Percentiles rank a stretch among this genome's conserved stretches.
Evolutionary conservation across 108 stramenopile genomes (phyloP).

Genomic region (Skeletonema potamos): DNA sequence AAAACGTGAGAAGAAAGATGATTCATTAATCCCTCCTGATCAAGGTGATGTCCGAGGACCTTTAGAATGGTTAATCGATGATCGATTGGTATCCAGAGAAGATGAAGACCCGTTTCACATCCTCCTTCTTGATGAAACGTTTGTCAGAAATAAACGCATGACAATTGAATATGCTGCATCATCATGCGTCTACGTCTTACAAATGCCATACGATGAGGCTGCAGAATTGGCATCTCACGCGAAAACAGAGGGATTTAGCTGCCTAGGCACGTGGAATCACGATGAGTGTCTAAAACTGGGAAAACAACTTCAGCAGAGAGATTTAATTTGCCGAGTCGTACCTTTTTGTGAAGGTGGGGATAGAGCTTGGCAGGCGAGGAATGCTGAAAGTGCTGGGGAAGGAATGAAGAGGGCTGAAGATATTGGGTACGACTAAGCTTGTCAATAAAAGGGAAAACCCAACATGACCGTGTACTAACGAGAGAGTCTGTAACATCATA

Average conservation of each 20-base stretch:
- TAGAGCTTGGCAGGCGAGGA: conserved; percentile 82
- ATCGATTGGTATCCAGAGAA: conserved; percentile 52
- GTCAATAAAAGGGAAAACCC: too few relatives aligned
- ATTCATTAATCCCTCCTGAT: conserved; percentile 43
- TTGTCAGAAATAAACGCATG: conserved; percentile 62
- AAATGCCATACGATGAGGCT: conserved; percentile 77
- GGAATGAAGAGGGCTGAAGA: conserved; percentile 8
- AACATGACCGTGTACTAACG: not conserved
- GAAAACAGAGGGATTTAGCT: conserved; percentile 61
- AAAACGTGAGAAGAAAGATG: conserved; percentile 33
- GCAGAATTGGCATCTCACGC: conserved; percentile 61
- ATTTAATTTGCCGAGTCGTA: conserved; percentile 75
- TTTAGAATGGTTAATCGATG: conserved; percentile 74
- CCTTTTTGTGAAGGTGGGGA: conserved; percentile 74
- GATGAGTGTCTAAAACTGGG: conserved; percentile 76
- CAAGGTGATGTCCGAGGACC: conserved; percentile 48
- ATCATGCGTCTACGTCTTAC: conserved; percentile 69
- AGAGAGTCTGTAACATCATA: not conserved
- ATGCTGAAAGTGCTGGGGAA: conserved; percentile 49
- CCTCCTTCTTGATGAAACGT: conserved; percentile 68
- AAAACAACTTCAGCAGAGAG: conserved; percentile 62
- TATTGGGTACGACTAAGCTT: not conserved
- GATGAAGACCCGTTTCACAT: conserved; percentile 85
- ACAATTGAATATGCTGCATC: conserved; percentile 69
- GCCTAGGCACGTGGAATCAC: conserved; percentile 79